phyloP scores from a whole-genome alignment of 1,139 yeast genomes.

The Saccharomyces hybrid region DNA sequence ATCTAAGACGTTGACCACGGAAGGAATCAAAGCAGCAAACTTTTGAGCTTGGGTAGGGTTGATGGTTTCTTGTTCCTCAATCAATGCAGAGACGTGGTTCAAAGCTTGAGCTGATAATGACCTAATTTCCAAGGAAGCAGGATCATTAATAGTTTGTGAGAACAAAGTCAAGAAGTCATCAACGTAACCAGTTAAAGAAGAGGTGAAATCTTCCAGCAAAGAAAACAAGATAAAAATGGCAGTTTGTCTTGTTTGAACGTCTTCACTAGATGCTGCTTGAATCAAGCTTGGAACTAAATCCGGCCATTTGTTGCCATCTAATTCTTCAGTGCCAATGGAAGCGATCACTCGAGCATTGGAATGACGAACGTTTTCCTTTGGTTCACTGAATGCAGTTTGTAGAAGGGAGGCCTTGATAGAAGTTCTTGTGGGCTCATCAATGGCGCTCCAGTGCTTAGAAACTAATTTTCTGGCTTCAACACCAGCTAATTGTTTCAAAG shows the following conservation, averaged over 20 bases:
- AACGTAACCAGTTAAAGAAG: constrained; percentile 55
- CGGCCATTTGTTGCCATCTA: constrained; percentile 64
- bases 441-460: constrained; percentile 58
- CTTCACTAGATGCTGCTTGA: constrained; percentile 56
- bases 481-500: constrained; percentile 71
- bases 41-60: constrained; percentile 45
- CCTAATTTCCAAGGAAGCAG: constrained; percentile 62
- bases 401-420: constrained; percentile 63
- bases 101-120: constrained; percentile 78
- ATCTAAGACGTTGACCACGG: constrained; percentile 74
- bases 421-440: constrained; percentile 48
- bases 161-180: constrained; percentile 65
- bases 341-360: constrained; percentile 84
- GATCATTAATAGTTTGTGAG: constrained; percentile 57
- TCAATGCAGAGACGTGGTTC: constrained; percentile 63
- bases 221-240: constrained; percentile 75
- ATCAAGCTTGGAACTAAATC: constrained; percentile 67
- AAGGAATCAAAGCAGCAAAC: constrained; percentile 66
- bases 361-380: constrained; percentile 69
- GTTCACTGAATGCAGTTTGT: constrained; percentile 58
- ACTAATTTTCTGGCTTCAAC: constrained; percentile 90
- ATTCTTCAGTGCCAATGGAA: constrained; percentile 71
- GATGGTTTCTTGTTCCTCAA: constrained; percentile 48
- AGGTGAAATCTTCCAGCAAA: constrained; percentile 65
- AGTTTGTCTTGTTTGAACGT: constrained; percentile 67